phyloP scores from a whole-genome alignment of 345 rosid species.

The Populus euphratica region DNA sequence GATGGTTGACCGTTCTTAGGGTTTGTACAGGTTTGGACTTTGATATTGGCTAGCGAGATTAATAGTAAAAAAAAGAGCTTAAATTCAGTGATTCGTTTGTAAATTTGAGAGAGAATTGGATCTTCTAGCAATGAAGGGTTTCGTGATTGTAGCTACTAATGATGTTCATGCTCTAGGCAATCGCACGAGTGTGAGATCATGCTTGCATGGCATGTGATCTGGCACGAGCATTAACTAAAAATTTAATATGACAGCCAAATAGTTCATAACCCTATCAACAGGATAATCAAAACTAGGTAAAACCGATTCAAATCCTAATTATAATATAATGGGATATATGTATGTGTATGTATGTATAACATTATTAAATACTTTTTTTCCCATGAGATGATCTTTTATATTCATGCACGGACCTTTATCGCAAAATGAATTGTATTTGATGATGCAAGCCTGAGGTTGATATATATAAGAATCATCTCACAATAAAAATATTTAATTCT shows the following conservation, averaged over 20 bases:
- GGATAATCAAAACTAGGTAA: background rate
- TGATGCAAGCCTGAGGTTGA: too few relatives aligned
- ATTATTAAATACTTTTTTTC: too few relatives aligned
- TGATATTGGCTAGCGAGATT: background rate
- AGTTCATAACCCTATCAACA: too few relatives aligned
- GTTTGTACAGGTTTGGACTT: slow-evolving; percentile 8
- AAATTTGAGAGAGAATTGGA: background rate
- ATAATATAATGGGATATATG: too few relatives aligned
- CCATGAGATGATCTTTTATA: too few relatives aligned
- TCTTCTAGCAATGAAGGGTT: background rate
- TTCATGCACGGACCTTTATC: too few relatives aligned
- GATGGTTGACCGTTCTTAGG: slow-evolving; percentile 25
- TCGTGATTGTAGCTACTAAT: background rate
- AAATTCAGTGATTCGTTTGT: background rate
- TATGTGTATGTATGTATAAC: too few relatives aligned
- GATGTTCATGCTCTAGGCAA: background rate
- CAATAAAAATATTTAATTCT: too few relatives aligned
- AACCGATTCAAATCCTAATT: background rate
- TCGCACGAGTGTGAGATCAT: background rate
- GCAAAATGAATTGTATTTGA: too few relatives aligned
- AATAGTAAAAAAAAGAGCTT: background rate
- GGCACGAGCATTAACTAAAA: background rate
- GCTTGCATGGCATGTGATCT: background rate
- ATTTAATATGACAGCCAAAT: too few relatives aligned
- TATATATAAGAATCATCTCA: too few relatives aligned